These are phyloP conservation scores for Apophysomyces ossiformis DNA, from an alignment of 371 early-diverging fungal species.

Conservation along the genomic window DNA sequence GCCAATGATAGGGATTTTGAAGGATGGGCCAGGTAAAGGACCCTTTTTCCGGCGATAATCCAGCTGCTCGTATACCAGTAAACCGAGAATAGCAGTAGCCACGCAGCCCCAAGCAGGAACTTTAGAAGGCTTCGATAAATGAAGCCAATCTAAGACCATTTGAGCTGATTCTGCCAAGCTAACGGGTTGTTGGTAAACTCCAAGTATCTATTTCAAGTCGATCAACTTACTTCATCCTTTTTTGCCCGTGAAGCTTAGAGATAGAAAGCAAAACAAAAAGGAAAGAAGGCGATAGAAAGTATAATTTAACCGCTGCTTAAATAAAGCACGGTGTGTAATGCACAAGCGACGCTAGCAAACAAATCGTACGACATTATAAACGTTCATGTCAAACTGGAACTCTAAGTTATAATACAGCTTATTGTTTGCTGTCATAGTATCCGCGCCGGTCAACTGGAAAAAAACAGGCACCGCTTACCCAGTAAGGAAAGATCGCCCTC, in stretches of 20 bases:
- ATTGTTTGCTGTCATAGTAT: constrained; percentile 2
- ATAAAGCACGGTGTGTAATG: not conserved
- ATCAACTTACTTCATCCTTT: not conserved
- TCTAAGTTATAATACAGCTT: not conserved
- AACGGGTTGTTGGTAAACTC: not conserved
- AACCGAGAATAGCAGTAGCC: constrained; percentile 20
- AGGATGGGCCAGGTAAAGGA: constrained; percentile 32
- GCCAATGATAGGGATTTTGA: constrained; percentile 33
- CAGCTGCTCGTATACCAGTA: constrained; percentile 29
- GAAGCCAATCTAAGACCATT: constrained; percentile 1
- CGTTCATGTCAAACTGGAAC: constrained; percentile 4
- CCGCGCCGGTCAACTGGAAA: not conserved
- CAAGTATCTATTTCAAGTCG: too few species aligned
- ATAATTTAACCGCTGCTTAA: not conserved
- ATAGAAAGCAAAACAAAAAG: not conserved
- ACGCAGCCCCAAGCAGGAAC: constrained; percentile 4
- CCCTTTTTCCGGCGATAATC: constrained; percentile 30
- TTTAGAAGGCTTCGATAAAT: not conserved
- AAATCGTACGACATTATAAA: constrained; percentile 11
- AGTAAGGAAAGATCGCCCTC: constrained; percentile 4
- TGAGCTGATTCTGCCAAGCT: constrained; percentile 5
- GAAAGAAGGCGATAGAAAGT: not conserved
- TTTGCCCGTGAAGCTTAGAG: too few species aligned
- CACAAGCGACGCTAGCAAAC: not conserved
- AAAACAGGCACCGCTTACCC: not conserved